A percentile compares a stretch with the other conserved stretches of the same genome.
Evolutionary conservation across 2,329 filamentous ascomycete species (phyloP).

Genomic region (Lachnellula arida): DNA sequence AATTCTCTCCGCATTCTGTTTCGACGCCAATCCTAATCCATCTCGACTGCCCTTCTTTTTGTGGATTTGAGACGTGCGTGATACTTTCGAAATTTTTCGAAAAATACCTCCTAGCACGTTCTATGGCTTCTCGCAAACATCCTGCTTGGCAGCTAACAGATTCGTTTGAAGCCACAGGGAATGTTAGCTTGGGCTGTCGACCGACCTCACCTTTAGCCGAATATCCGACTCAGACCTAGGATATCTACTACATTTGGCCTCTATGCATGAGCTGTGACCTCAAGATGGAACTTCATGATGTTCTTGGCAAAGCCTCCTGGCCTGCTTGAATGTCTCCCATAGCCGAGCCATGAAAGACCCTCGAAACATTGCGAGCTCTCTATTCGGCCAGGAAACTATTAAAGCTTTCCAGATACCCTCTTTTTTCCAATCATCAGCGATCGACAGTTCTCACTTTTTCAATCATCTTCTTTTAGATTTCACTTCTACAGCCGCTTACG

Average conservation of each 20-base stretch:
- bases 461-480: constrained; percentile 14
- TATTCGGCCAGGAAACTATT: constrained; percentile 17
- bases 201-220: background rate
- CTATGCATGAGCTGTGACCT: constrained; percentile 5
- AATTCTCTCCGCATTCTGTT: constrained; percentile 16
- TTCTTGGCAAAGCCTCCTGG: constrained; percentile 12
- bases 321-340: background rate
- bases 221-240: background rate
- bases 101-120: background rate
- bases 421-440: constrained; percentile 25
- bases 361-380: background rate
- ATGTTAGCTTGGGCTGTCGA: background rate
- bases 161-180: background rate
- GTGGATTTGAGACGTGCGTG: constrained; percentile 1
- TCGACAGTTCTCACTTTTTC: constrained; percentile 22
- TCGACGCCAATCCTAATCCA: constrained; percentile 5
- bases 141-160: background rate
- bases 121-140: background rate
- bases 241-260: background rate
- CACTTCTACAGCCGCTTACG: constrained; percentile 24
- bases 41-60: constrained; percentile 7
- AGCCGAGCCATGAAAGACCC: background rate
- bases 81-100: background rate
- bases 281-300: constrained; percentile 5
- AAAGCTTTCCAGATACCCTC: constrained; percentile 22